Conservation (phyloP, 1,284 basidiomycete genomes). For the Ganoderma multipileum region DNA sequence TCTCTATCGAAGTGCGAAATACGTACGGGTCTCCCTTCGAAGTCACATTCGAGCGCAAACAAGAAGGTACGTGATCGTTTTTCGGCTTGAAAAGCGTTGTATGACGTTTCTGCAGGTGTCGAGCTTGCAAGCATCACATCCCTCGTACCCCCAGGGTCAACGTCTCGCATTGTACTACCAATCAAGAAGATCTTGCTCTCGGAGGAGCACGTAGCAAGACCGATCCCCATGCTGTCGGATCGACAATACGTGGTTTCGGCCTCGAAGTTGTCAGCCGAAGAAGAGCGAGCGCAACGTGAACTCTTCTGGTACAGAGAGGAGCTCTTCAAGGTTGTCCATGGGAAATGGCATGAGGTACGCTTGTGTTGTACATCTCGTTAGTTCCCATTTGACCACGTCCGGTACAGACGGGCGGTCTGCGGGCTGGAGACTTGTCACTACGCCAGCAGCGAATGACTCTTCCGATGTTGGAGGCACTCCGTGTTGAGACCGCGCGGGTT, state of each 20-base stretch:
- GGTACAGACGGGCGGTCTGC: slow-evolving; percentile 72
- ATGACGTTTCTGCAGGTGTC: slow-evolving; percentile 41
- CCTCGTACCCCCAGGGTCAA: slow-evolving; percentile 84
- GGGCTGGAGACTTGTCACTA: slow-evolving; percentile 78
- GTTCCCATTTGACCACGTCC: slow-evolving; percentile 7
- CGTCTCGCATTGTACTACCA: slow-evolving; percentile 81
- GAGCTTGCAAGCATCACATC: slow-evolving; percentile 55
- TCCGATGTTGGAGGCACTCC: slow-evolving; percentile 78
- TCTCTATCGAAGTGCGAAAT: slow-evolving; percentile 89
- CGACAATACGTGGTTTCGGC: slow-evolving; percentile 94
- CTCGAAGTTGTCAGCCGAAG: slow-evolving; percentile 62
- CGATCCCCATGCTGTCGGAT: slow-evolving; percentile 86
- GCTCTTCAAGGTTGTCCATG: slow-evolving; percentile 72
- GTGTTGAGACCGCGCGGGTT: slow-evolving; percentile 66
- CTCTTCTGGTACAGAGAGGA: slow-evolving; percentile 96
- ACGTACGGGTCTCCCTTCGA: slow-evolving; percentile 90
- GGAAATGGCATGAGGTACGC: slow-evolving; percentile 85
- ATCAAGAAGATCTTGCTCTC: slow-evolving; percentile 73
- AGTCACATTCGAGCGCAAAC: slow-evolving; percentile 74
- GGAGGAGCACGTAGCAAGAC: slow-evolving; percentile 59
- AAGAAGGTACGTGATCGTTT: slow-evolving; percentile 55
- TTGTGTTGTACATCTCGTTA: not conserved
- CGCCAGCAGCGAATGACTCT: slow-evolving; percentile 78
- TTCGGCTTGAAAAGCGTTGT: slow-evolving; percentile 8
- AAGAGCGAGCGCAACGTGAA: slow-evolving; percentile 71